Conservation (phyloP, 345 rosid species). For the Boechera divaricarpa region DNA sequence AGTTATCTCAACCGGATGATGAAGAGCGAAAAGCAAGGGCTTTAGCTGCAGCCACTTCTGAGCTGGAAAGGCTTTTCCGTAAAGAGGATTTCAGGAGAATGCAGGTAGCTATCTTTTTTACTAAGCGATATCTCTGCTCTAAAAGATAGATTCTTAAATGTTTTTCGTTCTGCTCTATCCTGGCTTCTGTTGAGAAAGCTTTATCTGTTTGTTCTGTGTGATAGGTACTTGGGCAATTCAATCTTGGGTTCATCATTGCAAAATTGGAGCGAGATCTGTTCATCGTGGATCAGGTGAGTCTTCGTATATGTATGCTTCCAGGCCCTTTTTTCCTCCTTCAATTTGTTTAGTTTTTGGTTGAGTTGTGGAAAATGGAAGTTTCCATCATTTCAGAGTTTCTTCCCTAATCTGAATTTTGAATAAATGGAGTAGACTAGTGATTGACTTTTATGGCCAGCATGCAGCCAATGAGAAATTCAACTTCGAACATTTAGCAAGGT, state of each 20-base stretch:
- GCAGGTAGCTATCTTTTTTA: conserved; percentile 63
- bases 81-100: conserved; percentile 88
- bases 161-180: conserved; percentile 8
- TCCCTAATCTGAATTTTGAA: conserved; percentile 4
- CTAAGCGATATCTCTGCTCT: neutral
- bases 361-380: conserved; percentile 9
- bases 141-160: neutral
- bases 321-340: conserved; percentile 17
- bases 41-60: conserved; percentile 87
- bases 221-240: conserved; percentile 96
- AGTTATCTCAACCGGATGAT: conserved; percentile 77
- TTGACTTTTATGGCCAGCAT: conserved; percentile 65
- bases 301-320: conserved; percentile 32
- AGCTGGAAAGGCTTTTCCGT: conserved; percentile 84
- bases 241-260: conserved; percentile 96
- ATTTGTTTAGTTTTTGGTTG: conserved; percentile 16
- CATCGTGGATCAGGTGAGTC: conserved; percentile 93
- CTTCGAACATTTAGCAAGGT: conserved; percentile 80
- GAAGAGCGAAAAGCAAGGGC: conserved; percentile 82
- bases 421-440: conserved; percentile 20
- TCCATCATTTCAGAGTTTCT: conserved; percentile 19
- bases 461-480: conserved; percentile 99
- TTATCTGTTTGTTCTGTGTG: conserved; percentile 13
- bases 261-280: conserved; percentile 89
- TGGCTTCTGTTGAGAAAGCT: conserved; percentile 12